phyloP scores from a whole-genome alignment of 176 grass and related monocot genomes.

The Rhipidocladum racemiflorum region DNA sequence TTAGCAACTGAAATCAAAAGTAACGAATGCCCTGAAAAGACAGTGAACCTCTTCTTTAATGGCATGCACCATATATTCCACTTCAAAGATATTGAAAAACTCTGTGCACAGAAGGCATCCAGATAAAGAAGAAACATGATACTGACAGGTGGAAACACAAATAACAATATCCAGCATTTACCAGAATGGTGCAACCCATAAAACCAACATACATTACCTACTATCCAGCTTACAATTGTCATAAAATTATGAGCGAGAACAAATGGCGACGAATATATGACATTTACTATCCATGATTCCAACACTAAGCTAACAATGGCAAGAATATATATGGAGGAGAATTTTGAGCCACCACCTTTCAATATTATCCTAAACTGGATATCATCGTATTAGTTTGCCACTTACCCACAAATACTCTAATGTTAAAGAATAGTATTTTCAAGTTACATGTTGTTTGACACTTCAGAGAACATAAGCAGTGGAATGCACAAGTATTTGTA shows the following conservation, averaged over 20 bases:
- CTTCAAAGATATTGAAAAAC: conserved; percentile 17
- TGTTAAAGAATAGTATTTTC: neutral
- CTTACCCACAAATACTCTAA: neutral
- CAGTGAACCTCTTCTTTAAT: conserved; percentile 31
- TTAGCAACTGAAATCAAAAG: conserved; percentile 58
- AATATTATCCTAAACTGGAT: conserved; percentile 1
- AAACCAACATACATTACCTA: neutral
- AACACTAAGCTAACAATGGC: neutral
- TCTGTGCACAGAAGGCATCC: neutral
- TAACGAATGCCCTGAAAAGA: conserved; percentile 54
- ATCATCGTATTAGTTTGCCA: neutral
- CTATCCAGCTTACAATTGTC: neutral
- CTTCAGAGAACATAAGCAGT: neutral
- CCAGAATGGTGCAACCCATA: neutral
- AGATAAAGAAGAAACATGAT: conserved; percentile 10
- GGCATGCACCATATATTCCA: conserved; percentile 4
- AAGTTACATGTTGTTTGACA: conserved; percentile 8
- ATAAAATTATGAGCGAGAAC: neutral
- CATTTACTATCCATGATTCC: neutral
- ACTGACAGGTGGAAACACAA: neutral
- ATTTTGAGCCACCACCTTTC: neutral
- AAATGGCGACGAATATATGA: neutral
- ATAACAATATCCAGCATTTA: neutral
- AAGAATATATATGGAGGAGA: neutral
- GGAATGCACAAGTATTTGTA: neutral